phyloP scores from a whole-genome alignment of 371 early-diverging fungal genomes.

The Syncephalastrum monosporum region DNA sequence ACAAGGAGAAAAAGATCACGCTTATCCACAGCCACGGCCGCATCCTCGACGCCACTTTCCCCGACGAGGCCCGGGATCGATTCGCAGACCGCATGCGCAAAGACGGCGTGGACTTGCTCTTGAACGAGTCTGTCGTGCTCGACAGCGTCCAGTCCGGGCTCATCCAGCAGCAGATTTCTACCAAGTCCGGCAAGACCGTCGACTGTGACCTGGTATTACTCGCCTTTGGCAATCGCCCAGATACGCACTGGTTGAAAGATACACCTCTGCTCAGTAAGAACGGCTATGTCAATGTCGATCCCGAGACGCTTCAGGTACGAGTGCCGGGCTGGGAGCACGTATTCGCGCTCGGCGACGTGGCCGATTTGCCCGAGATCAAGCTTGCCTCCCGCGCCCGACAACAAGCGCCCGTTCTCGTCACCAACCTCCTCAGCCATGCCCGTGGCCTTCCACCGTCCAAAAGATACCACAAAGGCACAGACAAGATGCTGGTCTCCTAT shows the following conservation, averaged over 20 bases:
- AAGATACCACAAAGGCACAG: too few relatives aligned
- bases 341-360: constrained; percentile 62
- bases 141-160: too few relatives aligned
- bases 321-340: constrained; percentile 35
- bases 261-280: constrained; percentile 13
- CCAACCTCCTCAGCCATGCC: too few relatives aligned
- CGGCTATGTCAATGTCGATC: constrained; percentile 42
- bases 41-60: constrained; percentile 14
- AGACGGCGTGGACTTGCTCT: constrained; percentile 41
- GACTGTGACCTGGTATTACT: constrained; percentile 50
- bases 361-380: constrained; percentile 50
- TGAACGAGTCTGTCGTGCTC: constrained; percentile 40
- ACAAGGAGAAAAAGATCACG: constrained; percentile 47
- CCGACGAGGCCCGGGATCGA: constrained; percentile 27
- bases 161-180: constrained; percentile 1
- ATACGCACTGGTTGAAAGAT: constrained; percentile 21
- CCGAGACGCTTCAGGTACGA: constrained; percentile 55
- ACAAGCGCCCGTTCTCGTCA: constrained; percentile 18
- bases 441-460: too few relatives aligned
- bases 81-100: constrained; percentile 16
- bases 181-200: constrained; percentile 32
- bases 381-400: constrained; percentile 39
- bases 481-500: too few relatives aligned
- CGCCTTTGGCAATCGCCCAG: constrained; percentile 44
- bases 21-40: constrained; percentile 37